Base-by-base conservation (phyloP, 1,284 basidiomycete genomes). In the Trichosporon faecale region DNA sequence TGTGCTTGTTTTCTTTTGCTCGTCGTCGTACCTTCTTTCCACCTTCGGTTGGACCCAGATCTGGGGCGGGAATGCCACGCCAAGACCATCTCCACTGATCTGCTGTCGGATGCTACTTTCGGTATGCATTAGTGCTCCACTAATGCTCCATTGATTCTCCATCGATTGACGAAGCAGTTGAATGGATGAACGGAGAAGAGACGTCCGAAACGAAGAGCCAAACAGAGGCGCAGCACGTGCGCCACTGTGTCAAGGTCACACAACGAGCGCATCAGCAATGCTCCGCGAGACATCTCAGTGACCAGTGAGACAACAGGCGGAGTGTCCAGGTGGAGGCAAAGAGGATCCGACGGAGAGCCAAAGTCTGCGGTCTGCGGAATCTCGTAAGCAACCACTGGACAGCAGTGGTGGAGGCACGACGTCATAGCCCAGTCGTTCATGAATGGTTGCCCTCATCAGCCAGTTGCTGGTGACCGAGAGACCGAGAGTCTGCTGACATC, bases 331-430 rank as follows among this genome's bases (percentile, higher is more conserved):
- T 52, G 49, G 49, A 52, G 49, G 49, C 49, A 52, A 52, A 52
- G 49, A 23, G 23, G 49, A 23, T 52, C 49, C 49, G 49, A 52
- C 49, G 49, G 49, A 52, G 21, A 18, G 4, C 40, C 40, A 6
- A 35, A 37, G 35, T 37, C 16, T n/a, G 40, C n/a, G 21, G 16
- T 21, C 49, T 25, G 49, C 25, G 21, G 4, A 3, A 6, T 52
- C 14, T 52, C 49, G 49, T 52, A 52, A 52, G 49, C 49, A 52
- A 8, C 18, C 8, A 6, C 3, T n/a, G 33, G 5, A 9, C 33
- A n/a, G n/a, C n/a, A n/a, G n/a, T n/a, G 49, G 49, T 52, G 49
- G 49, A 52, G 49, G 49, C 49, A 52, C 49, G 25, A 52, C 49
- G 49, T 52, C 49, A 52, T 52, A 52, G 40, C 40, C n/a, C 5